A percentile compares a stretch with the other conserved stretches of the same genome.
Conservation (phyloP, 345 rosid species). For the Dovyalis caffra region DNA sequence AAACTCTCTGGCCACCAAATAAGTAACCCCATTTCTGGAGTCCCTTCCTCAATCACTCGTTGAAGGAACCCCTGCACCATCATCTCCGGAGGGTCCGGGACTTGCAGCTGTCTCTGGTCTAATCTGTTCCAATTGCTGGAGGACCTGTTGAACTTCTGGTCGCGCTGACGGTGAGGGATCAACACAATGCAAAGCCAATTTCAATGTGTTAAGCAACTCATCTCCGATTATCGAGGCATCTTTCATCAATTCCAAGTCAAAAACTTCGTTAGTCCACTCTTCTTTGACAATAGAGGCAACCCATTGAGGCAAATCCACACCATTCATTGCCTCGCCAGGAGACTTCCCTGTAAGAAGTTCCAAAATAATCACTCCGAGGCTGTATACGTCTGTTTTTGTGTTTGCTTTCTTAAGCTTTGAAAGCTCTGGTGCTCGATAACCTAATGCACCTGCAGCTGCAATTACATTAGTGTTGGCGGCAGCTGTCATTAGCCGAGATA, state of each 20-base stretch:
- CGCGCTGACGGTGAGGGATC: slow-evolving; percentile 79
- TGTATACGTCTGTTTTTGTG: slow-evolving; percentile 83
- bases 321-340: slow-evolving; percentile 74
- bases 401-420: slow-evolving; percentile 76
- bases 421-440: slow-evolving; percentile 91
- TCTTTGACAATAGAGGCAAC: slow-evolving; percentile 92
- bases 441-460: slow-evolving; percentile 79
- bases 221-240: slow-evolving; percentile 60
- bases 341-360: slow-evolving; percentile 92
- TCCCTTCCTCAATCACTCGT: slow-evolving; percentile 2
- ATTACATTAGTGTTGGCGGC: slow-evolving; percentile 77
- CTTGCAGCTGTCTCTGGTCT: slow-evolving; percentile 22
- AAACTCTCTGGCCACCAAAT: not conserved
- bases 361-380: slow-evolving; percentile 75
- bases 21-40: not conserved
- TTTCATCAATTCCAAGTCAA: slow-evolving; percentile 78
- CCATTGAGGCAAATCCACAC: slow-evolving; percentile 94
- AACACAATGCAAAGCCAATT: slow-evolving; percentile 84
- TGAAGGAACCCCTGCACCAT: slow-evolving; percentile 10
- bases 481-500: slow-evolving; percentile 70
- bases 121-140: slow-evolving; percentile 73
- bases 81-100: slow-evolving; percentile 12
- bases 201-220: slow-evolving; percentile 76
- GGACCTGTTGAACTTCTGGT: slow-evolving; percentile 67
- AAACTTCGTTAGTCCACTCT: slow-evolving; percentile 95